Evolutionary conservation across 23 red algal species (phyloP), one percentile per base, ranked within the genome.

Genomic region (Chondrus crispus): DNA sequence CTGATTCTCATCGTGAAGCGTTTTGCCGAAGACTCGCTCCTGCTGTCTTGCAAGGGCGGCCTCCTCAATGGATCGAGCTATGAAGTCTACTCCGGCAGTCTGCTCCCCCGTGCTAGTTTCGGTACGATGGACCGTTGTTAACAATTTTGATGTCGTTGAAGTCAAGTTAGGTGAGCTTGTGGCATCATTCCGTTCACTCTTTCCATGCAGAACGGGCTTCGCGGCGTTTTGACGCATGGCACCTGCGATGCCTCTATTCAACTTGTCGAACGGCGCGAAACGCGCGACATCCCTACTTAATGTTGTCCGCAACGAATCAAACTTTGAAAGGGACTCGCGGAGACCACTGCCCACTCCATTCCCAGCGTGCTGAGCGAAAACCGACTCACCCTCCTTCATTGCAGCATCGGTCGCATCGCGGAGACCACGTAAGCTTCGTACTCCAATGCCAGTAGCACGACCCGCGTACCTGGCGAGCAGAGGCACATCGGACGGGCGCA

Each of bases 31-130:
- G 13, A 87, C 38, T 46, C 30, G 33, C 66, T 90, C 37, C 19
- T 81, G 49, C 49, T 90, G 87, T 49, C 64, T 2, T 48, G 71
- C 72, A 5, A 90, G 54, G 40, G 87, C 87, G 42, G 87, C 87
- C 72, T 90, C 87, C 43, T 90, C 69, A 46, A 90, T 80, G 4
- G 72, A 50, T 78, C 87, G 62, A 5, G 87, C 72, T 19, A 90
- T 90, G 54, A 90, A 90, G 62, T 90, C 87, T 35, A 68, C 71
- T 0, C 87, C 87, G 26, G 60, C 35, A 7, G 60, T 66, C 8
- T 32, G 26, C 8, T n/a, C 35, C n/a, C n/a, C n/a, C 8, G 60
- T 12, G 8, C 26, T 32, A 9, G 60, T 9, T 32, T 22, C 26
- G 60, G 26, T 66, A 22, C 60, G 60, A 22, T 66, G 9, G 9